A percentile compares a stretch with the other conserved stretches of the same genome.
phyloP scores from a whole-genome alignment of 2,329 filamentous ascomycete genomes.

The Epicoccum sorghinum region DNA sequence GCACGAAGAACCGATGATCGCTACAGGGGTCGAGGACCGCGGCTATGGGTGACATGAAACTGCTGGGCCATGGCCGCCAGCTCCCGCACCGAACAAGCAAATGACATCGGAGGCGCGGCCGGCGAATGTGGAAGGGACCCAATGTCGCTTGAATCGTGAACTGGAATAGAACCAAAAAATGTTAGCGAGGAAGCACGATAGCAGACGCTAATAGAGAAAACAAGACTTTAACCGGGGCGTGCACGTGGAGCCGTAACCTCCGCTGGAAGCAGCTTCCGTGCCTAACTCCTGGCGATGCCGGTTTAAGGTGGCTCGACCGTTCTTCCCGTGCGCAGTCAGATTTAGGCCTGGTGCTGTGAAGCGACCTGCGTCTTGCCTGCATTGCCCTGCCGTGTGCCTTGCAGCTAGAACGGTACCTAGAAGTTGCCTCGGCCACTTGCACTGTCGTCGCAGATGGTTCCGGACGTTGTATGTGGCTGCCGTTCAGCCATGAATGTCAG shows the following conservation, averaged over 20 bases:
- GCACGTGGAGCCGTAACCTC: conserved; percentile 9
- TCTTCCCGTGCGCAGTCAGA: conserved; percentile 3
- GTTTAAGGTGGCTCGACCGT: conserved; percentile 4
- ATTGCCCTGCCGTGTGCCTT: conserved; percentile 7
- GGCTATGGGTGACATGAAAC: neutral
- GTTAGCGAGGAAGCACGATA: neutral
- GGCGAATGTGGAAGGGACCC: neutral
- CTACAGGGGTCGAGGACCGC: neutral
- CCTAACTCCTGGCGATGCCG: conserved; percentile 2
- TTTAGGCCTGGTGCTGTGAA: conserved; percentile 1
- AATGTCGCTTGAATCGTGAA: neutral
- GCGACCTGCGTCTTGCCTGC: conserved; percentile 1
- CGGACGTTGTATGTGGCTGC: neutral
- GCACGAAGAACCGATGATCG: neutral
- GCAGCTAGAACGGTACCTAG: conserved; percentile 7
- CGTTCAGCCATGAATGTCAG: neutral
- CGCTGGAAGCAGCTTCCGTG: conserved; percentile 1
- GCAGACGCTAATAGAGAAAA: neutral
- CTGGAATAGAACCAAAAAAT: neutral
- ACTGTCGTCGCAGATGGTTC: neutral
- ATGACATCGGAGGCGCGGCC: neutral
- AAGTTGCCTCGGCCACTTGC: conserved; percentile 2
- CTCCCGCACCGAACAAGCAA: neutral
- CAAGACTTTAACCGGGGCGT: conserved; percentile 3
- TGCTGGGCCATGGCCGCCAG: neutral